Evolutionary conservation across 345 rosid species (phyloP).

Genomic region (Populus nigra): DNA sequence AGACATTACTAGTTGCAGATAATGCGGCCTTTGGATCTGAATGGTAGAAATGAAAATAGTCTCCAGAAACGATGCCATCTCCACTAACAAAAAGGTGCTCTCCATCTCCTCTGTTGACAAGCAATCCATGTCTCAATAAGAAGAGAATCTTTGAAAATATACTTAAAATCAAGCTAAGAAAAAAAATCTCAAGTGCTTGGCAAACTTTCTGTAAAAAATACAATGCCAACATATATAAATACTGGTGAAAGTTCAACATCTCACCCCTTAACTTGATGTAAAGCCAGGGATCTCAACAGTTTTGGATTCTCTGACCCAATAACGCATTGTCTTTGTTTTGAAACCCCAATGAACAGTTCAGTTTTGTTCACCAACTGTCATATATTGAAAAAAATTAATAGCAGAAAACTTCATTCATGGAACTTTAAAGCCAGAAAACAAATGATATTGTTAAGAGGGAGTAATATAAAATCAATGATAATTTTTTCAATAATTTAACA

Average conservation of each 20-base stretch:
- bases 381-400: background rate
- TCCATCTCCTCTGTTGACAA: slow-evolving; percentile 54
- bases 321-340: slow-evolving; percentile 50
- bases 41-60: slow-evolving; percentile 58
- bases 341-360: slow-evolving; percentile 54
- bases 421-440: too few species aligned
- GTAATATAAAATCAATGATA: too few species aligned
- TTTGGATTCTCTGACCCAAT: slow-evolving; percentile 51
- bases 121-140: background rate
- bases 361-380: slow-evolving; percentile 48
- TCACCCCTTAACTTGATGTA: slow-evolving; percentile 60
- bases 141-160: background rate
- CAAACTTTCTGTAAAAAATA: too few species aligned
- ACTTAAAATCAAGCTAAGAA: background rate
- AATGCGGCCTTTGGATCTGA: slow-evolving; percentile 43
- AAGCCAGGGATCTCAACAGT: slow-evolving; percentile 46
- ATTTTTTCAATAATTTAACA: too few species aligned
- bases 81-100: slow-evolving; percentile 56
- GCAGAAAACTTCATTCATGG: too few species aligned
- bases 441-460: too few species aligned
- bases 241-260: background rate
- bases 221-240: too few species aligned
- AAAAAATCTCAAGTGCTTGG: too few species aligned
- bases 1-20: slow-evolving; percentile 33
- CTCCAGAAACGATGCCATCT: slow-evolving; percentile 55